A percentile compares a stretch with the other conserved stretches of the same genome.
These are phyloP conservation scores for Trametes punicea DNA, from an alignment of 768 basidiomycete genomes.

Conservation along the genomic window DNA sequence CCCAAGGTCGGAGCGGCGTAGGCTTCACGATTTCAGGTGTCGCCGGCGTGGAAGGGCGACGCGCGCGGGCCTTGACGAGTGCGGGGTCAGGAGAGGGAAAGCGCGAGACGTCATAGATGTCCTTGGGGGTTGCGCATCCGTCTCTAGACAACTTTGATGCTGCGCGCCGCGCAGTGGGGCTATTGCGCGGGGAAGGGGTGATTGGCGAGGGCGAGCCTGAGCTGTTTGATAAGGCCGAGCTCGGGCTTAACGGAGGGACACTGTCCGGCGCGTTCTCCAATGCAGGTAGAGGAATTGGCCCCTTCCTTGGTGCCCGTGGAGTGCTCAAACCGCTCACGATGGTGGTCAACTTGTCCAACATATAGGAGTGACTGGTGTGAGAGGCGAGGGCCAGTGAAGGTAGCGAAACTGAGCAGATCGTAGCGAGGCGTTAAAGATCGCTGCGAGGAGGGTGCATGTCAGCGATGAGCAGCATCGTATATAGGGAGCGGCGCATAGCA, in stretches of 20 bases:
- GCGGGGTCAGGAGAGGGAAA: conserved; percentile 4
- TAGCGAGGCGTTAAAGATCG: conserved; percentile 6
- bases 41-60: conserved; percentile 8
- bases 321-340: conserved; percentile 5
- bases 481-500: background rate
- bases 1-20: conserved; percentile 13
- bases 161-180: background rate
- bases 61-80: conserved; percentile 2
- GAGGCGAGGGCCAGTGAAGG: background rate
- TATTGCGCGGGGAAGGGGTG: conserved; percentile 8
- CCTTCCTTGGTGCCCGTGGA: conserved; percentile 18
- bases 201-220: conserved; percentile 14
- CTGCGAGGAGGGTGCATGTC: conserved; percentile 4
- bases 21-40: conserved; percentile 12
- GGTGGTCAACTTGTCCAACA: conserved; percentile 10
- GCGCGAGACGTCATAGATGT: background rate
- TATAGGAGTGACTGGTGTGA: background rate
- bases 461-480: background rate
- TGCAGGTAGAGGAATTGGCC: conserved; percentile 13
- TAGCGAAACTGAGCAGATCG: background rate
- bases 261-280: conserved; percentile 3
- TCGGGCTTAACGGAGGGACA: conserved; percentile 5
- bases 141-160: background rate
- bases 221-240: conserved; percentile 20
- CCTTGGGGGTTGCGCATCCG: background rate